Conservation (phyloP, 2,329 filamentous ascomycete genomes). For the Huntiella bhutanensis region DNA sequence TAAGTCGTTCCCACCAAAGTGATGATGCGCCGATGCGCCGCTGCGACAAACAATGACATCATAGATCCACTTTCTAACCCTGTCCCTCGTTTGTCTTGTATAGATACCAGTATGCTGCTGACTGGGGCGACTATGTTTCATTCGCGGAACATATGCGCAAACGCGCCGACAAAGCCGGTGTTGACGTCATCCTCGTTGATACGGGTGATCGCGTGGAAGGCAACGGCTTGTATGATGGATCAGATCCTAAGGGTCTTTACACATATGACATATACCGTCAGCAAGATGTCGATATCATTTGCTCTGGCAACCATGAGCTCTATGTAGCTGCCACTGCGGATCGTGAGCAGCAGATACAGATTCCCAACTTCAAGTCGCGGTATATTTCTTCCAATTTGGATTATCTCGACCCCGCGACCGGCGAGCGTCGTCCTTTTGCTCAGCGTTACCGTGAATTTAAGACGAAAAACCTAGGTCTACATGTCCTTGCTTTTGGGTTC, state of each 20-base stretch:
- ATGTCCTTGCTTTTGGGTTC: constrained; percentile 80
- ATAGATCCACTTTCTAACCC: constrained; percentile 1
- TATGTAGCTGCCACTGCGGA: constrained; percentile 65
- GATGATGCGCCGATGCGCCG: neutral
- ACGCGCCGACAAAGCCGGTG: constrained; percentile 57
- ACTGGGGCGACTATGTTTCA: constrained; percentile 96
- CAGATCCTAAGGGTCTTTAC: constrained; percentile 69
- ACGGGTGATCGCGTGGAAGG: constrained; percentile 88
- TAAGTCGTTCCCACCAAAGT: constrained; percentile 22
- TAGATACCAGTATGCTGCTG: constrained; percentile 76
- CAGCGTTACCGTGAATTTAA: constrained; percentile 74
- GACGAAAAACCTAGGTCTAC: constrained; percentile 72
- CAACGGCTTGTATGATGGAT: constrained; percentile 85
- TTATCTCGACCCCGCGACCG: constrained; percentile 55
- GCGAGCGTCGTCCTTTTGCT: constrained; percentile 55
- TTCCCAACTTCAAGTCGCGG: constrained; percentile 60
- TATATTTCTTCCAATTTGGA: constrained; percentile 91
- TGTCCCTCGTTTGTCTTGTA: neutral
- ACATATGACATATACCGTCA: constrained; percentile 73
- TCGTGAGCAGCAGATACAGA: constrained; percentile 59
- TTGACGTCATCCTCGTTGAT: constrained; percentile 81
- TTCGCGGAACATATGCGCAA: constrained; percentile 69
- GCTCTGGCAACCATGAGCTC: constrained; percentile 84
- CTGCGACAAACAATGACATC: neutral
- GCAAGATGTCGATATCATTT: constrained; percentile 68